Conservation (phyloP, 495 filamentous ascomycete species). For the Trichoderma reesei region DNA sequence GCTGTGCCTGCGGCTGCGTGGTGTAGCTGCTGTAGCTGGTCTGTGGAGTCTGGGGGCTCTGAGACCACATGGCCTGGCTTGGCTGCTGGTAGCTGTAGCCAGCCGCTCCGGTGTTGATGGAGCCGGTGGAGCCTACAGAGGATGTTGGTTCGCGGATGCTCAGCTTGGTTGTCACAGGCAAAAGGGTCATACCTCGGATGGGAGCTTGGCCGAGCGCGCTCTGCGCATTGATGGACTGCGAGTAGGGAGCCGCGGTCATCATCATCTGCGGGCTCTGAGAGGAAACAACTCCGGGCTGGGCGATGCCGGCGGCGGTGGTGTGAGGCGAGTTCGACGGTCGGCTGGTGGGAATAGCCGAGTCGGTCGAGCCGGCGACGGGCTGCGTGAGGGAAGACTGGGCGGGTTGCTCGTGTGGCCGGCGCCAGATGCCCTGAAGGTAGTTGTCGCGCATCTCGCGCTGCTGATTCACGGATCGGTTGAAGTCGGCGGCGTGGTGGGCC, state of each 20-base stretch:
- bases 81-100: conserved; percentile 43
- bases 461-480: conserved; percentile 69
- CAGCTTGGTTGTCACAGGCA: conserved; percentile 32
- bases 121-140: conserved; percentile 23
- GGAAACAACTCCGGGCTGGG: conserved; percentile 31
- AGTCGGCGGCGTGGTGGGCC: conserved; percentile 79
- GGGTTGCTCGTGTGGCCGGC: conserved; percentile 65
- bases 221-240: conserved; percentile 43
- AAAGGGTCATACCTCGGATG: conserved; percentile 39
- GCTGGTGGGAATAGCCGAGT: conserved; percentile 32
- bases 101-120: conserved; percentile 29
- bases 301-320: conserved; percentile 30
- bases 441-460: conserved; percentile 65
- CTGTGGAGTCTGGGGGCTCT: conserved; percentile 44
- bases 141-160: conserved; percentile 33
- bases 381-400: conserved; percentile 37
- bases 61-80: conserved; percentile 41
- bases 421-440: conserved; percentile 68
- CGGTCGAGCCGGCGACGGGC: conserved; percentile 36
- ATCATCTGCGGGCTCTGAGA: conserved; percentile 49
- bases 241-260: conserved; percentile 42
- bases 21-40: conserved; percentile 37
- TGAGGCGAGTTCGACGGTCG: conserved; percentile 41
- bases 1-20: conserved; percentile 46
- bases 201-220: conserved; percentile 40